Percentiles rank a stretch among this genome's conserved stretches.
Conservation (phyloP, 306 rosid genomes). For the Casuarina cunninghamiana region DNA sequence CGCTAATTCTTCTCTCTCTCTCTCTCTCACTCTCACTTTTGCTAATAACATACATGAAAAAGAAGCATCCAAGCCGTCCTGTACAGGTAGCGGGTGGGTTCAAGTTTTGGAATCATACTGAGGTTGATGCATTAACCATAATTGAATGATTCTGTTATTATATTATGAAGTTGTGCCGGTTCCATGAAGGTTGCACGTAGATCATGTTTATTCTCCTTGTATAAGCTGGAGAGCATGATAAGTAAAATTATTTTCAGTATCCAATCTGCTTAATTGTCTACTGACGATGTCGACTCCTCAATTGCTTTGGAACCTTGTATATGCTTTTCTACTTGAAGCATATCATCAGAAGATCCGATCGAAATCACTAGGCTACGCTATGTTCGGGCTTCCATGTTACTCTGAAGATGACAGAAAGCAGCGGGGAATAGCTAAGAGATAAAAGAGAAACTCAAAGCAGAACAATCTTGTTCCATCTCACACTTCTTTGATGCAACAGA, state of each 20-base stretch:
- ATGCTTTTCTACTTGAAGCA: not conserved
- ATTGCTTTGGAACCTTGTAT: not conserved
- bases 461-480: conserved; percentile 36
- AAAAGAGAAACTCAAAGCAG: conserved; percentile 1
- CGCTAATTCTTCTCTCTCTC: too few relatives aligned
- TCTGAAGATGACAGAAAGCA: conserved; percentile 17
- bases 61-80: not conserved
- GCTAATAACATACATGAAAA: not conserved
- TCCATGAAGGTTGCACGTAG: not conserved
- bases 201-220: conserved; percentile 13
- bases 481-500: conserved; percentile 15
- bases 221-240: not conserved
- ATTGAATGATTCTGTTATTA: not conserved
- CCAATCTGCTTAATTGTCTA: not conserved
- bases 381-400: conserved; percentile 6
- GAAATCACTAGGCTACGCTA: not conserved
- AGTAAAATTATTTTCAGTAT: not conserved
- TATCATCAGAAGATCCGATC: conserved; percentile 11
- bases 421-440: conserved; percentile 5
- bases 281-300: not conserved
- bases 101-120: not conserved
- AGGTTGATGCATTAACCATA: not conserved
- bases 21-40: too few relatives aligned
- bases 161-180: not conserved
- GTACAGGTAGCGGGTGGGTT: not conserved